Conservation (phyloP, 2,329 filamentous ascomycete genomes). For the Scytalidium lignicola region DNA sequence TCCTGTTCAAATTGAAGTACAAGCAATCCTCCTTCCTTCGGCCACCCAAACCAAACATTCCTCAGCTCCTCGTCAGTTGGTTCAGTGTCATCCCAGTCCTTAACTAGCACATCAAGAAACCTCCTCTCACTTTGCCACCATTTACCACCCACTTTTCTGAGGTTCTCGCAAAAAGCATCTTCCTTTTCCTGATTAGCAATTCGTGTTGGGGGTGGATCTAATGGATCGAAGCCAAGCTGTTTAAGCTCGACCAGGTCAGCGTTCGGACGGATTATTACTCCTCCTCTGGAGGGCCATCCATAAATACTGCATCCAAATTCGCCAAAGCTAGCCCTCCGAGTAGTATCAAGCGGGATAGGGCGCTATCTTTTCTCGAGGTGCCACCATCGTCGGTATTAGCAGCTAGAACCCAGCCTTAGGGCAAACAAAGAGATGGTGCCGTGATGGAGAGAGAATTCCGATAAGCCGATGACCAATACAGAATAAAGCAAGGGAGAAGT, state of each 20-base stretch:
- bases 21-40: not conserved
- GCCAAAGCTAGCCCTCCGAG: not conserved
- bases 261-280: not conserved
- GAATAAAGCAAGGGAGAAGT: too few relatives aligned
- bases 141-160: conserved; percentile 1
- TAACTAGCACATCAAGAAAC: not conserved
- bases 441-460: too few relatives aligned
- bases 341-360: not conserved
- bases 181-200: conserved; percentile 1
- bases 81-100: not conserved
- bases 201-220: not conserved
- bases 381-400: too few relatives aligned
- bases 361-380: too few relatives aligned
- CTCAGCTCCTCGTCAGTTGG: conserved; percentile 2
- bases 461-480: too few relatives aligned
- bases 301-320: conserved; percentile 1
- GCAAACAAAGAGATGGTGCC: too few relatives aligned
- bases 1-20: not conserved
- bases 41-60: not conserved
- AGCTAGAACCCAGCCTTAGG: too few relatives aligned
- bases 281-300: not conserved
- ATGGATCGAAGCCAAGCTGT: conserved; percentile 3
- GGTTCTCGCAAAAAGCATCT: conserved; percentile 1
- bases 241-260: conserved; percentile 3
- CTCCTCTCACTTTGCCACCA: conserved; percentile 1